phyloP scores from a whole-genome alignment of 2,329 filamentous ascomycete genomes.

The Cyphellophora attinorum region DNA sequence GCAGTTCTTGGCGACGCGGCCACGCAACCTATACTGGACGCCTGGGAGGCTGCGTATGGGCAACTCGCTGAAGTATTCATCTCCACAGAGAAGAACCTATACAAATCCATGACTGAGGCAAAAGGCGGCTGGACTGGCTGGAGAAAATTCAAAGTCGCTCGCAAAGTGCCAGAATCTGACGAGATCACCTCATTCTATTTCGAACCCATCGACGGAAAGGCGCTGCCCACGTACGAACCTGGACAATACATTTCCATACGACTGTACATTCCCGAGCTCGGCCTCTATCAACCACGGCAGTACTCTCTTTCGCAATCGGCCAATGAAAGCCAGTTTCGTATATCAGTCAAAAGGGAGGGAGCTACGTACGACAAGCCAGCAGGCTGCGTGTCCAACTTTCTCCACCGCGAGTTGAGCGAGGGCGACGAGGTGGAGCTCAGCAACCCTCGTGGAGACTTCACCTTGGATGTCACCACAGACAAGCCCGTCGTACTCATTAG shows the following conservation, averaged over 20 bases:
- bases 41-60: constrained; percentile 65
- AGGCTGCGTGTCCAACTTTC: constrained; percentile 59
- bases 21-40: constrained; percentile 54
- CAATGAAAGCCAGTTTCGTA: constrained; percentile 49
- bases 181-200: constrained; percentile 65
- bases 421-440: constrained; percentile 57
- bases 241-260: constrained; percentile 65
- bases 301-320: constrained; percentile 59
- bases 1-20: constrained; percentile 58
- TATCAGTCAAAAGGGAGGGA: constrained; percentile 60
- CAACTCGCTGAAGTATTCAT: constrained; percentile 66
- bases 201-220: constrained; percentile 49
- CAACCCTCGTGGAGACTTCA: constrained; percentile 57
- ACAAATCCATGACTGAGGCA: constrained; percentile 23
- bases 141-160: constrained; percentile 56
- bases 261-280: constrained; percentile 47
- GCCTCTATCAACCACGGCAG: constrained; percentile 58
- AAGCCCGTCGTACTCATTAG: constrained; percentile 52
- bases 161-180: constrained; percentile 57
- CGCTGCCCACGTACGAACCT: constrained; percentile 55
- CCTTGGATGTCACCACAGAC: constrained; percentile 30
- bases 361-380: constrained; percentile 43
- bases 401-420: constrained; percentile 52
- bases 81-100: constrained; percentile 53
- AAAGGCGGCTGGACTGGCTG: constrained; percentile 53